A percentile compares a stretch with the other conserved stretches of the same genome.
Conservation (phyloP, 1,284 basidiomycete species). For the Tremellales sp. region DNA sequence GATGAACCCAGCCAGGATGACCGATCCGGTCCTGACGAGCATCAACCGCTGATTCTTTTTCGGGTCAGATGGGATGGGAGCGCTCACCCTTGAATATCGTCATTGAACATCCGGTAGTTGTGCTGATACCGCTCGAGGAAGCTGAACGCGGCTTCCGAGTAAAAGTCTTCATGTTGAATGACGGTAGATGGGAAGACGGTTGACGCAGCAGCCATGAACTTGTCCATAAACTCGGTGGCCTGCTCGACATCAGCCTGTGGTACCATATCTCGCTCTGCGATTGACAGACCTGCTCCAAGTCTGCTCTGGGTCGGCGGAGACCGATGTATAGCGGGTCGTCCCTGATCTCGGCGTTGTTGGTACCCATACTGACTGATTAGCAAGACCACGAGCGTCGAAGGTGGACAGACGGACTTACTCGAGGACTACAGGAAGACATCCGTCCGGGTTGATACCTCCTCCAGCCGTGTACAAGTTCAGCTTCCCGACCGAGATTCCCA, state of each 20-base stretch:
- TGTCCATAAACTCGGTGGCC: slow-evolving; percentile 75
- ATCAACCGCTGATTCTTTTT: background rate
- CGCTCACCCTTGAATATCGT: slow-evolving; percentile 66
- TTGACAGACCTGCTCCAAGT: slow-evolving; percentile 58
- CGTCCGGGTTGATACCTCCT: slow-evolving; percentile 72
- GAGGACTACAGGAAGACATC: slow-evolving; percentile 74
- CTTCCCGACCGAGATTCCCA: slow-evolving; percentile 92
- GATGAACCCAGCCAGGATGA: slow-evolving; percentile 85
- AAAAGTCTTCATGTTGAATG: slow-evolving; percentile 90
- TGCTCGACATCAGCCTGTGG: slow-evolving; percentile 1
- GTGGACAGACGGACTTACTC: slow-evolving; percentile 36
- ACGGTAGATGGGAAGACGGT: slow-evolving; percentile 70
- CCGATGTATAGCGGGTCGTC: slow-evolving; percentile 90
- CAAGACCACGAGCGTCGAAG: background rate
- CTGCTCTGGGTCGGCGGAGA: slow-evolving; percentile 65
- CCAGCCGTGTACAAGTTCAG: slow-evolving; percentile 87
- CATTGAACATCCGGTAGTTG: slow-evolving; percentile 80
- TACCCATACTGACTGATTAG: slow-evolving; percentile 58
- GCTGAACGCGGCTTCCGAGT: slow-evolving; percentile 78
- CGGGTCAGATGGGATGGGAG: no score
- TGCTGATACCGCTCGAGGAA: slow-evolving; percentile 72
- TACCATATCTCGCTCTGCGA: background rate
- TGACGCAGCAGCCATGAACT: slow-evolving; percentile 81
- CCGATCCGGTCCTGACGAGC: slow-evolving; percentile 66
- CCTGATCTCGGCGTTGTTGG: slow-evolving; percentile 75